A percentile compares a stretch with the other conserved stretches of the same genome.
Evolutionary conservation across 2,329 filamentous ascomycete species (phyloP).

Genomic region (Talaromyces sp.): DNA sequence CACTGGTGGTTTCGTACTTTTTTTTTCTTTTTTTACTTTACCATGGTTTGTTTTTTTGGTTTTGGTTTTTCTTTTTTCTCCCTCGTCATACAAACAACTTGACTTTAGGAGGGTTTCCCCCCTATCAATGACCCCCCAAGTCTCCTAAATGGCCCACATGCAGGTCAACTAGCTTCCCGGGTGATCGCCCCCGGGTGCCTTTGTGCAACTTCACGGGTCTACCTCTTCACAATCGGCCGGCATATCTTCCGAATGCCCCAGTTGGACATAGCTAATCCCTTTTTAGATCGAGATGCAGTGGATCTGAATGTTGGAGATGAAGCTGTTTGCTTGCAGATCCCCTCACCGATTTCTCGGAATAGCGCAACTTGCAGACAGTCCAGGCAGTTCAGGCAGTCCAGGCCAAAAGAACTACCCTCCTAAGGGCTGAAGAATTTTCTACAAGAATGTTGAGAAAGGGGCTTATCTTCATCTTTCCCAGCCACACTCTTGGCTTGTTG

Average conservation of each 20-base stretch:
- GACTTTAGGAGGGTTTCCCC: conserved; percentile 6
- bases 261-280: conserved; percentile 25
- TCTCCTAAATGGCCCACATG: conserved; percentile 4
- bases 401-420: conserved; percentile 4
- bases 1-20: background rate
- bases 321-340: conserved; percentile 25
- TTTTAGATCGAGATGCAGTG: conserved; percentile 14
- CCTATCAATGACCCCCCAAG: background rate
- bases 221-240: conserved; percentile 29
- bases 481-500: background rate
- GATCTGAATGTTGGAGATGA: conserved; percentile 5
- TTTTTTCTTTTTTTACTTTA: background rate
- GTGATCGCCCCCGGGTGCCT: conserved; percentile 31
- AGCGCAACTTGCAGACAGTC: conserved; percentile 13
- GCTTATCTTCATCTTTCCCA: background rate
- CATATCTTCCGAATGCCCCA: conserved; percentile 34
- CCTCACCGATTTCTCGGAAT: conserved; percentile 15
- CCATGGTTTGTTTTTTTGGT: background rate
- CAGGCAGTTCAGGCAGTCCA: conserved; percentile 18
- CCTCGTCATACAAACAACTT: background rate
- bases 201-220: conserved; percentile 26
- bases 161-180: conserved; percentile 16
- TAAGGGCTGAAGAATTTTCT: background rate
- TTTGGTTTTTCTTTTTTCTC: background rate
- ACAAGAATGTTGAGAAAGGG: background rate